phyloP scores from a whole-genome alignment of 2,329 filamentous ascomycete genomes.

The Aureobasidium sp. region DNA sequence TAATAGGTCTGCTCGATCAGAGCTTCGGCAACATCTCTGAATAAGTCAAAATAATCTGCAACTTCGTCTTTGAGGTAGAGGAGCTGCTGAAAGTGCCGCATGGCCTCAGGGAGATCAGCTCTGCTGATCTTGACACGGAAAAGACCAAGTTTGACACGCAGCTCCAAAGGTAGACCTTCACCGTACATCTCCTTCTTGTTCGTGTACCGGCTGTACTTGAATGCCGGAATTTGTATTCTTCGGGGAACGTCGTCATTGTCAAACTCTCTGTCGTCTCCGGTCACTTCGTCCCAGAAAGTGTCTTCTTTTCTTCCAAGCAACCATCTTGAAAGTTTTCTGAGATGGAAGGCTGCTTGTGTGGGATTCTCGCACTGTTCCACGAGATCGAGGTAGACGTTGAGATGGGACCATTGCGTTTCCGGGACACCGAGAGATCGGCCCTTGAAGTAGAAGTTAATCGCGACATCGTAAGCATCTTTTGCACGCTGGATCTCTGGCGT shows the following conservation, averaged over 20 bases:
- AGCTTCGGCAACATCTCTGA: conserved; percentile 61
- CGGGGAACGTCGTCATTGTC: conserved; percentile 65
- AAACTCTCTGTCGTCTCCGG: conserved; percentile 71
- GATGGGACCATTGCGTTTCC: conserved; percentile 64
- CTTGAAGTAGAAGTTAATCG: conserved; percentile 44
- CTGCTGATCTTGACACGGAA: conserved; percentile 66
- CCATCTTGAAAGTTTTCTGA: conserved; percentile 74
- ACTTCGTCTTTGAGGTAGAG: conserved; percentile 60
- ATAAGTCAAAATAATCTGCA: conserved; percentile 68
- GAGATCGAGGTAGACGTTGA: conserved; percentile 79
- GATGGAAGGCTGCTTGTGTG: conserved; percentile 57
- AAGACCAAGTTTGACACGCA: conserved; percentile 76
- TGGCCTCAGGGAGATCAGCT: conserved; percentile 56
- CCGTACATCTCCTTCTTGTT: conserved; percentile 53
- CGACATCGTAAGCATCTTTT: conserved; percentile 41
- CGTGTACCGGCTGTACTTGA: conserved; percentile 25
- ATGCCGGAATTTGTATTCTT: conserved; percentile 56
- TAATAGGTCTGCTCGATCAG: conserved; percentile 47
- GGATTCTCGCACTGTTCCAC: conserved; percentile 60
- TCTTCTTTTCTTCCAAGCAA: conserved; percentile 70
- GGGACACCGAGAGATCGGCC: conserved; percentile 16
- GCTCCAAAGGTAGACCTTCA: conserved; percentile 65
- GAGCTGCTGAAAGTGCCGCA: conserved; percentile 46
- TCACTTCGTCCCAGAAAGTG: conserved; percentile 63
- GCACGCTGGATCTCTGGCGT: conserved; percentile 23